Conservation (phyloP, 2,329 filamentous ascomycete species). For the Talaromyces sp. region DNA sequence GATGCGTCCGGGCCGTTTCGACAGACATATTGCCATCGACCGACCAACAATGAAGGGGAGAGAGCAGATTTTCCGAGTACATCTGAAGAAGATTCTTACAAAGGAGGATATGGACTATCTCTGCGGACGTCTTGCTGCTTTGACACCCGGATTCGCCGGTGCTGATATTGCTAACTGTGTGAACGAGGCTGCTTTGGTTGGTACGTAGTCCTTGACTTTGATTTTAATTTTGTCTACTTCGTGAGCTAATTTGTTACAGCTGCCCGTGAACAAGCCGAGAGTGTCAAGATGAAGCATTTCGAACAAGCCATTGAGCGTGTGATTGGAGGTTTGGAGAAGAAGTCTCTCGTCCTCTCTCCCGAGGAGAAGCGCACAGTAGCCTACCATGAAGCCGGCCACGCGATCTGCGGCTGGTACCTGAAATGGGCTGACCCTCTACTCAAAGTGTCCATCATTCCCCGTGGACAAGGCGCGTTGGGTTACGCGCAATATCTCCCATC, state of each 20-base stretch:
- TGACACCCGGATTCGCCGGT: conserved; percentile 95
- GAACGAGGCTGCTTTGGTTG: conserved; percentile 94
- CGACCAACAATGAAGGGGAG: conserved; percentile 94
- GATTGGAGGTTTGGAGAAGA: conserved; percentile 94
- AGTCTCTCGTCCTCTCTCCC: conserved; percentile 87
- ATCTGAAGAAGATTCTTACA: conserved; percentile 91
- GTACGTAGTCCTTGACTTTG: conserved; percentile 52
- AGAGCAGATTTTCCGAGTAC: conserved; percentile 92
- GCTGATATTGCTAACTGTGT: conserved; percentile 98
- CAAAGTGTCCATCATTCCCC: conserved; percentile 97
- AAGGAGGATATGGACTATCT: conserved; percentile 84
- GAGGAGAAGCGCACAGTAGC: conserved; percentile 94
- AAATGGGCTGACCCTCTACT: conserved; percentile 93
- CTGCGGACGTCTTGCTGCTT: conserved; percentile 79
- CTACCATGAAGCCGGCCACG: conserved; percentile 97
- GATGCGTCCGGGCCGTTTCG: conserved; percentile 94
- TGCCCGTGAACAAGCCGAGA: conserved; percentile 74
- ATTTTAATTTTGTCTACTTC: neutral
- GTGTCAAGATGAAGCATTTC: conserved; percentile 85
- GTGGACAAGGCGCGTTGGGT: conserved; percentile 86
- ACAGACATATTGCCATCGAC: conserved; percentile 94
- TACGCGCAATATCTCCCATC: conserved; percentile 97
- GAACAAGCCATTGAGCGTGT: conserved; percentile 97
- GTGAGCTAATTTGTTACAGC: conserved; percentile 56
- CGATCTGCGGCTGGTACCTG: conserved; percentile 98